These are phyloP conservation scores for Allium cepa DNA, from an alignment of 106 monocot genomes.

Conservation along the genomic window DNA sequence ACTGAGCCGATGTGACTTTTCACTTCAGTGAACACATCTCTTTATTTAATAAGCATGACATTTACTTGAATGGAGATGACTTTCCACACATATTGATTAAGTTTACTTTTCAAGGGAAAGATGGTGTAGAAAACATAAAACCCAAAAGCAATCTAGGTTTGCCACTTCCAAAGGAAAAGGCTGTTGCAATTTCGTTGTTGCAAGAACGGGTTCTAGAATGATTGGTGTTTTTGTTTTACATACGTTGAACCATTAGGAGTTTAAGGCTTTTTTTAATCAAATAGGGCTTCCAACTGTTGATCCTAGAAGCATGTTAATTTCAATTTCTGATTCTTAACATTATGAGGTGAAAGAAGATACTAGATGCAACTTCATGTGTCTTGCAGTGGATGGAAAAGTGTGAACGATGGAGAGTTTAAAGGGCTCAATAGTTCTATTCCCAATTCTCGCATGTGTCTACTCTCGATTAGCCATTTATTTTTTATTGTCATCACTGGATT, in stretches of 20 bases:
- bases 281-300: constrained; percentile 28
- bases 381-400: constrained; percentile 30
- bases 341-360: constrained; percentile 18
- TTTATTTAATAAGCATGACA: too few relatives aligned
- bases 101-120: constrained; percentile 17
- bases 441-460: too few relatives aligned
- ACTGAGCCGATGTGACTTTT: too few relatives aligned
- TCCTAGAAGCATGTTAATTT: constrained; percentile 19
- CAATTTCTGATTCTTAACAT: constrained; percentile 22
- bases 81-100: too few relatives aligned
- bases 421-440: too few relatives aligned
- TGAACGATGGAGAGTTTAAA: constrained; percentile 8
- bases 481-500: too few relatives aligned
- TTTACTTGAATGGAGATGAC: too few relatives aligned
- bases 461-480: too few relatives aligned
- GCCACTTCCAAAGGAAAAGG: constrained; percentile 21
- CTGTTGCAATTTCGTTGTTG: constrained; percentile 19
- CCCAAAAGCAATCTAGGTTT: constrained; percentile 23
- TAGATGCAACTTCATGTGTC: constrained; percentile 35
- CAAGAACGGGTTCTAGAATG: constrained; percentile 35
- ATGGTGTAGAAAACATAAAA: constrained; percentile 70
- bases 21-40: too few relatives aligned
- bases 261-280: constrained; percentile 33
- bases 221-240: constrained; percentile 21
- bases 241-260: constrained; percentile 27